Percentiles rank a stretch among this genome's conserved stretches.
phyloP scores from a whole-genome alignment of 2,329 filamentous ascomycete species.

The Mariannaea elegans region DNA sequence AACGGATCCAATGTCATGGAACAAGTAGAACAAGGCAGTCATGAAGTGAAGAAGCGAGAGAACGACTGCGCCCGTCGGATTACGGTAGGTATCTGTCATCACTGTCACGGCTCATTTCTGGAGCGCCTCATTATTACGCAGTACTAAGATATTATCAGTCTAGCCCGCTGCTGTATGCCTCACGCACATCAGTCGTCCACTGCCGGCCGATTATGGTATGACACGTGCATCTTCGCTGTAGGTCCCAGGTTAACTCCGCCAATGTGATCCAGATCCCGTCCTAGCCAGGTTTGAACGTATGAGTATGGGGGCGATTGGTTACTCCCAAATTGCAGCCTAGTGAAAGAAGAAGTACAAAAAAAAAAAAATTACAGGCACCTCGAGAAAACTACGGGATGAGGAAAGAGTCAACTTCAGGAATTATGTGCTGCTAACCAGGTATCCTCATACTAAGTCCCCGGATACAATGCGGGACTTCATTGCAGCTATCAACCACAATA shows the following conservation, averaged over 20 bases:
- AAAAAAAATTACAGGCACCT: no score
- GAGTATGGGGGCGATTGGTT: not conserved
- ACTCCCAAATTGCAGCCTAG: not conserved
- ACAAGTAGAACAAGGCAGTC: not conserved
- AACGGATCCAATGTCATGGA: not conserved
- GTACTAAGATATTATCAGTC: not conserved
- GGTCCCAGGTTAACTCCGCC: conserved; percentile 18
- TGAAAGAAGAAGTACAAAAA: not conserved
- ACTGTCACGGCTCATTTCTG: not conserved
- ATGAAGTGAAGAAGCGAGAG: not conserved
- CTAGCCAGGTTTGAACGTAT: not conserved
- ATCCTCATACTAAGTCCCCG: no score
- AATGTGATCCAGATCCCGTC: conserved; percentile 16
- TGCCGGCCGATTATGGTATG: conserved; percentile 41
- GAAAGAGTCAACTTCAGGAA: no score
- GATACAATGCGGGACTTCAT: no score
- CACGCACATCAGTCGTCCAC: conserved; percentile 24
- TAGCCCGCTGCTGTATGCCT: conserved; percentile 10
- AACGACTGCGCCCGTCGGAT: conserved; percentile 2
- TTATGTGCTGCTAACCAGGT: no score
- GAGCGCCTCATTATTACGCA: not conserved
- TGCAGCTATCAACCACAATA: not conserved
- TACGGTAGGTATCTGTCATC: conserved; percentile 8
- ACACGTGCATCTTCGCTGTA: conserved; percentile 45
- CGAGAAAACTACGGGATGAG: no score